Evolutionary conservation across 805 yeast genomes (phyloP), one percentile per base, ranked within the genome.

Genomic region (Kurtzmaniella fragi): DNA sequence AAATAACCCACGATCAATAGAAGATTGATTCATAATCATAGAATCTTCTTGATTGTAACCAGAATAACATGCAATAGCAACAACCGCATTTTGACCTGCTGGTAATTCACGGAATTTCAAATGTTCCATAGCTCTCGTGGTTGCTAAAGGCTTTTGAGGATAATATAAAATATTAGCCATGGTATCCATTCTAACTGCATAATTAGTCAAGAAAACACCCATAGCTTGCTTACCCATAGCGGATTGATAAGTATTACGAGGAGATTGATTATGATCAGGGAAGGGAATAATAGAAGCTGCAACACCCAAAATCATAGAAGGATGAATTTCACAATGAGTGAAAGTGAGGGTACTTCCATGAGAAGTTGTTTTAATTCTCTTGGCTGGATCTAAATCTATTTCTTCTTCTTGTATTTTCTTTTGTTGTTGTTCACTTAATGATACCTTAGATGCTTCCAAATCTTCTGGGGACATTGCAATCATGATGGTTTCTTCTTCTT

Each of bases 151-250:
- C 62, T 93, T 93, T 61, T 93, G 99, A 31, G 99, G 99, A 59
- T 93, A 93, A 60, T 93, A 93, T 50, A 93, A 73, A 53, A 93
- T 91, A 59, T 93, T 93, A 8, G 99, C 97, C 99, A 93, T 93
- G 1, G 99, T 93, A 65, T 93, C 99, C 99, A 93, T 93, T 69
- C 99, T 86, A 38, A 91, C 96, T 42, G 83, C 78, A 63, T 91
- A 93, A 59, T 93, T 93, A 4, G 99, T 93, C 54, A 91, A 75
- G 64, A 86, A 91, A 8, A 93, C 98, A 60, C 99, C 99, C 99
- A 93, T 93, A 42, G 99, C 99, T 70, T 93, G 99, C 67, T 93
- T 93, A 80, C 99, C 99, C 99, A 93, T 93, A 47, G 99, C 99
- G 61, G 96, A 90, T 71, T 93, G 99, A 66, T 93, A 93, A 3